These are phyloP conservation scores for Fraxinus americana DNA, from an alignment of 257 asterid species.

Conservation along the genomic window DNA sequence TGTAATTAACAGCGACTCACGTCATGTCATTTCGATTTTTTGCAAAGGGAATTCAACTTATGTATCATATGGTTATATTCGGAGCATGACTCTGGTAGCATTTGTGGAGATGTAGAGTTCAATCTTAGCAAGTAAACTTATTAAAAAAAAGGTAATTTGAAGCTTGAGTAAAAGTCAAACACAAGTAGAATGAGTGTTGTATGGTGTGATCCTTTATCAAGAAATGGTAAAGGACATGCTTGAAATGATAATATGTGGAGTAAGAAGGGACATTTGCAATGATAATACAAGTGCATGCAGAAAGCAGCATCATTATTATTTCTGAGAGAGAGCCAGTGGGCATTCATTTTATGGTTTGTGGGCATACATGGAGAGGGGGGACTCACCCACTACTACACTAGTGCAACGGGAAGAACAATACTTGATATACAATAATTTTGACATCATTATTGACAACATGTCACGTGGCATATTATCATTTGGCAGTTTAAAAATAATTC, in stretches of 20 bases:
- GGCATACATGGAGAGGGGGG: background rate
- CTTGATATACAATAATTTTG: too few relatives aligned
- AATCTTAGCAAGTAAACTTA: too few relatives aligned
- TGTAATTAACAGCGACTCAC: background rate
- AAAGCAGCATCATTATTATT: conserved; percentile 41
- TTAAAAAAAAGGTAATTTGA: too few relatives aligned
- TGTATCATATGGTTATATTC: background rate
- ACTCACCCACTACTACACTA: background rate
- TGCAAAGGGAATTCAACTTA: background rate
- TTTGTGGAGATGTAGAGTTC: background rate
- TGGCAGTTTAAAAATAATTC: too few relatives aligned
- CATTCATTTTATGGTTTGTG: background rate
- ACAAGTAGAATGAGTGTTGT: too few relatives aligned
- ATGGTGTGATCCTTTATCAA: too few relatives aligned
- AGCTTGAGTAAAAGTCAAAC: too few relatives aligned
- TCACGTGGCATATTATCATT: too few relatives aligned
- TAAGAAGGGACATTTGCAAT: background rate
- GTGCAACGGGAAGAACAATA: too few relatives aligned
- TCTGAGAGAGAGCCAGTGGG: conserved; percentile 22
- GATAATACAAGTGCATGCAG: conserved; percentile 23
- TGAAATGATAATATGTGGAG: background rate
- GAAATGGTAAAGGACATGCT: background rate
- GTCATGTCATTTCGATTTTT: background rate
- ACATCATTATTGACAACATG: too few relatives aligned
- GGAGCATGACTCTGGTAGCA: background rate